Base-by-base conservation (phyloP, 768 basidiomycete genomes). In the Hericium erinaceus region DNA sequence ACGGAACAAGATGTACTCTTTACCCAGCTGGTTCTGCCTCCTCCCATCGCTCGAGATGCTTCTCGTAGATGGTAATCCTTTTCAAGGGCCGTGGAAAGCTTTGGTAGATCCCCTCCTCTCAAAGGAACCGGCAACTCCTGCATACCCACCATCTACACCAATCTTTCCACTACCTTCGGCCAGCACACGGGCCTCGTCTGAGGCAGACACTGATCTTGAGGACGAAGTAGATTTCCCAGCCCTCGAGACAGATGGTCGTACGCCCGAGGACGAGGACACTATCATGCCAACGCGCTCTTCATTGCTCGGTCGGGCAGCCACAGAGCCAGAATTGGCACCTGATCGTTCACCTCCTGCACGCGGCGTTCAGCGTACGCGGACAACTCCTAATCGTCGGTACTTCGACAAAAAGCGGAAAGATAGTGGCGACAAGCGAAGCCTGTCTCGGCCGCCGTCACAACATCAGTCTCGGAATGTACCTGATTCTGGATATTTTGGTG, bases 11-110 rank as follows among this genome's bases (percentile, higher is more conserved):
- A 77, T 99, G 66, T 79, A 89, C 62, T 81, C 87, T 7, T 80
- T 98, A 16, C 95, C 97, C n/a, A 84, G 88, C 60, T 99, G 97
- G 95, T 78, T 99, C 49, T 92, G 92, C 69, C 80, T 92, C 28
- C 77, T 99, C n/a, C 80, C 84, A 18, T 78, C 79, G 33, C 75
- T 99, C 50, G 92, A 95, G 69, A 88, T 85, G 1, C 74, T 99
- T 3, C 87, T 87, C 62, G 83, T 99, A n/a, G 95, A 98, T 61
- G 88, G 85, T 16, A 99, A 99, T 69, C 93, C 95, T 8, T 98
- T 99, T 72, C 89, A 91, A 64, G 90, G 89, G 8, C 90, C 92
- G 1, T 97, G 94, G 92, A 84, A 87, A 66, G 85, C 89, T 37
- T 76, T 99, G 55, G 84, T 97, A 24, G 89, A 88, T 57, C 92